Conservation (phyloP, 2,329 filamentous ascomycete species). For the Bipolaris oryzae region DNA sequence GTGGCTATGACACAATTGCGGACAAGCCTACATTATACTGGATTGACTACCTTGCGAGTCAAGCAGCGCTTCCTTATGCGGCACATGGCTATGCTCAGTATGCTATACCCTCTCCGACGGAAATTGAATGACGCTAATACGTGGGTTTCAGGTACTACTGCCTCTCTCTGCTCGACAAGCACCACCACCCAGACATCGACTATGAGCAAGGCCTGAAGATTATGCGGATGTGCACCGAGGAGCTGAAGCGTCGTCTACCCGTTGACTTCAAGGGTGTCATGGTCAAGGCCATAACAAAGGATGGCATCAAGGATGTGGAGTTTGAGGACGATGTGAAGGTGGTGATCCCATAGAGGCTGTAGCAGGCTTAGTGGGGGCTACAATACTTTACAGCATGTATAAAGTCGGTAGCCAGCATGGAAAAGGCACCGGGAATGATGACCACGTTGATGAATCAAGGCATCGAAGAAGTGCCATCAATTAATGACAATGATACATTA, state of each 20-base stretch:
- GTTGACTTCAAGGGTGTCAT: constrained; percentile 97
- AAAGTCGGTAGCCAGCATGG: constrained; percentile 3
- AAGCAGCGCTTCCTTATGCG: constrained; percentile 89
- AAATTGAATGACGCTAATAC: constrained; percentile 7
- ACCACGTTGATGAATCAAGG: constrained; percentile 9
- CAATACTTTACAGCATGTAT: constrained; percentile 5
- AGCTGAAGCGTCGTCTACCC: constrained; percentile 93
- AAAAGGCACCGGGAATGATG: constrained; percentile 7
- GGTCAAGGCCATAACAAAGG: constrained; percentile 94
- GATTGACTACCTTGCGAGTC: constrained; percentile 93
- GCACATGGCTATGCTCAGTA: constrained; percentile 98
- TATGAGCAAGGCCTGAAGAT: constrained; percentile 91
- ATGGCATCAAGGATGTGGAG: constrained; percentile 83
- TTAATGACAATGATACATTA: constrained; percentile 10
- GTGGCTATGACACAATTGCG: constrained; percentile 90
- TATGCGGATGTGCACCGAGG: constrained; percentile 91
- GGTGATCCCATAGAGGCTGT: constrained; percentile 59
- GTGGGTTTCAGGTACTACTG: constrained; percentile 79
- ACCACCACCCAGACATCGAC: constrained; percentile 93
- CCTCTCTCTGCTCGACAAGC: constrained; percentile 95
- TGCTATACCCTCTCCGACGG: constrained; percentile 41
- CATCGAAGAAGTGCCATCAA: constrained; percentile 9
- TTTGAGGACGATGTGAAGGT: constrained; percentile 82
- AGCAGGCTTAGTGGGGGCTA: not conserved
- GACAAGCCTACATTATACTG: constrained; percentile 92